Evolutionary conservation across 2,329 filamentous ascomycete species (phyloP), one percentile per base, ranked within the genome.

Genomic region (Penicillium corylophilum): DNA sequence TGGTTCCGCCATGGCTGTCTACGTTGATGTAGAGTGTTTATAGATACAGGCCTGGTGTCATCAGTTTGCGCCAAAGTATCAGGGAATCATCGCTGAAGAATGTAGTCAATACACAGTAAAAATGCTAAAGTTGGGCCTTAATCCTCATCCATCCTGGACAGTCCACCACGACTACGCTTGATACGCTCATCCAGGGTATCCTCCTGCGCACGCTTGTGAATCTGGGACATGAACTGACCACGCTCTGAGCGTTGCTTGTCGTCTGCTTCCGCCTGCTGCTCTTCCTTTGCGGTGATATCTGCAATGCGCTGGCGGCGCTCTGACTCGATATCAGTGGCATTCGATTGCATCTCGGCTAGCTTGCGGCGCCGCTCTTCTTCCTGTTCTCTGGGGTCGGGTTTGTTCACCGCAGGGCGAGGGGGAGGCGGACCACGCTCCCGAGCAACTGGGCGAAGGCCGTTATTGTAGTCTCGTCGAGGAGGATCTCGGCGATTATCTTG

Each of bases 341-440:
- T 86, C 16, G 81, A 80, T 67, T 89, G 86, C 88, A 91, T 90
- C 8, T 84, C 85, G 15, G 85, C 87, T 16, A 90, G 72, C 66
- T 84, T 89, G 22, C 64, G 63, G 31, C 59, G 57, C 22, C 67
- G 67, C 39, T 71, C 69, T 54, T 68, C 67, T 24, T 69, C 66
- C 15, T 57, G 38, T 10, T 62, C 61, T 39, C 64, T 65, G n/a
- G 54, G 51, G 15, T 63, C 56, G 3, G 59, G 48, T 36, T 60
- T 61, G 38, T 56, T 50, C 15, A 42, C 54, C 24, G 36, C 57
- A 6, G 50, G 51, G 22, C 46, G 60, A 40, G 40, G 39, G 8
- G 45, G 49, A 23, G 48, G 42, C 38, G 51, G 58, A 8, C 44
- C 55, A 22, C 55, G 56, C 41, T 61, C 54, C 18, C 63, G 57